phyloP scores from a whole-genome alignment of 306 rosid species.

The Rosa rugosa region DNA sequence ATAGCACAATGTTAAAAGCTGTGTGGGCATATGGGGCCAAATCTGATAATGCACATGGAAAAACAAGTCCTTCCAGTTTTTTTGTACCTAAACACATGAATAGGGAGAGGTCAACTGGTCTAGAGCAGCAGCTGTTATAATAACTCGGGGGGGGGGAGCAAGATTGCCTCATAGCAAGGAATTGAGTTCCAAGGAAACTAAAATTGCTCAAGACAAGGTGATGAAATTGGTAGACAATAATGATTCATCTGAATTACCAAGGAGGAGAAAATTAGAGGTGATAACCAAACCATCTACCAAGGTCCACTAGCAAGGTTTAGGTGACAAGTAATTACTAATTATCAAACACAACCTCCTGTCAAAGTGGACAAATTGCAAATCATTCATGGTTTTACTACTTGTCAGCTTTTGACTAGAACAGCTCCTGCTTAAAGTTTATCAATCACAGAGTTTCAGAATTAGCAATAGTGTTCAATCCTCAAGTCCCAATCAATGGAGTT shows the following conservation, averaged over 20 bases:
- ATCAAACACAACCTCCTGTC: constrained; percentile 27
- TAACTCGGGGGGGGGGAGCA: constrained; percentile 23
- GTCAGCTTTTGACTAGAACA: constrained; percentile 24
- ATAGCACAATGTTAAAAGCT: background rate
- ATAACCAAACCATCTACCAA: constrained; percentile 11
- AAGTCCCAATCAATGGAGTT: constrained; percentile 28
- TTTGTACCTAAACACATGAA: constrained; percentile 20
- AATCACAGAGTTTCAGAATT: background rate
- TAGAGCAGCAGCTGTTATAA: constrained; percentile 2
- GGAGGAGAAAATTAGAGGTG: constrained; percentile 11
- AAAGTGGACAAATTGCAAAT: constrained; percentile 8
- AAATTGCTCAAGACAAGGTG: constrained; percentile 15
- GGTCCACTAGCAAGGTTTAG: constrained; percentile 18
- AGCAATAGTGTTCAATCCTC: constrained; percentile 19
- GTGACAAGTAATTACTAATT: constrained; percentile 23
- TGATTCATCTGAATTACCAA: background rate
- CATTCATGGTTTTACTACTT: background rate
- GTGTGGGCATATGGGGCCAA: constrained; percentile 23
- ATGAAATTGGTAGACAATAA: background rate
- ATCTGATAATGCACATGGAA: constrained; percentile 23
- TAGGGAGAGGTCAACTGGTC: constrained; percentile 10
- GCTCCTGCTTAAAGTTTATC: constrained; percentile 13
- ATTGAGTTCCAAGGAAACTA: constrained; percentile 1
- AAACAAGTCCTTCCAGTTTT: background rate
- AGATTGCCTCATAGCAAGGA: constrained; percentile 34